Conservation (phyloP, 1,139 yeast genomes). For the Eremothecium gossypii region DNA sequence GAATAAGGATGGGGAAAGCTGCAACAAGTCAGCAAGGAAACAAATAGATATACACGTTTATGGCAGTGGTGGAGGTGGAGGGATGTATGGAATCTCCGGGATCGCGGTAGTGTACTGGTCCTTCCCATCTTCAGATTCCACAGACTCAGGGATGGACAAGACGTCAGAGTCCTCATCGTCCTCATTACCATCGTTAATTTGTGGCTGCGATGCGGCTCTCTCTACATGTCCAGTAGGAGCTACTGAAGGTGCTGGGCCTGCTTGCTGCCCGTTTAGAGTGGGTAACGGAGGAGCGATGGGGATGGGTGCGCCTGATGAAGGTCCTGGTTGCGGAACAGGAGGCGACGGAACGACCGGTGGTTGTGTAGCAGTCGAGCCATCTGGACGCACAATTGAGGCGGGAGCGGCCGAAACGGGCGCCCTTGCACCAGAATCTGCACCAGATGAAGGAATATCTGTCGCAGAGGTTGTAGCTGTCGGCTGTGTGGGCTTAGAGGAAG, state of each 20-base stretch:
- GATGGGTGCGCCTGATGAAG: conserved; percentile 15
- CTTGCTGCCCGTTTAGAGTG: conserved; percentile 7
- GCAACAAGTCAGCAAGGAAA: no score
- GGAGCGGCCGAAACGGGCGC: conserved; percentile 40
- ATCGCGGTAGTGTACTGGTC: conserved; percentile 6
- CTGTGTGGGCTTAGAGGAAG: conserved; percentile 31
- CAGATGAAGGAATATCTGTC: not conserved
- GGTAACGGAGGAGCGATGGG: conserved; percentile 29
- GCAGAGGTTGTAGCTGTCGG: conserved; percentile 18
- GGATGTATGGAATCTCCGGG: conserved; percentile 15
- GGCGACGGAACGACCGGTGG: conserved; percentile 14
- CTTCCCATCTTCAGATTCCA: conserved; percentile 27
- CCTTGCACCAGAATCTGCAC: conserved; percentile 28
- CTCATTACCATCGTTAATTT: conserved; percentile 2
- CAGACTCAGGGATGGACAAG: conserved; percentile 32
- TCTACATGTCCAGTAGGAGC: not conserved
- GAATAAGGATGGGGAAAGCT: no score
- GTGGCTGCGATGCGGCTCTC: not conserved
- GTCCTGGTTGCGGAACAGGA: conserved; percentile 13
- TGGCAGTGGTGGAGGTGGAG: conserved; percentile 30
- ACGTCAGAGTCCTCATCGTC: conserved; percentile 25
- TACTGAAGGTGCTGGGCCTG: no score
- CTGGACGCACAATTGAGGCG: conserved; percentile 27
- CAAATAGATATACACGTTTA: not conserved
- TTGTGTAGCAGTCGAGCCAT: conserved; percentile 15